Evolutionary conservation across 2,329 filamentous ascomycete species (phyloP).

Genomic region (Torrubiellomyces zombiae): DNA sequence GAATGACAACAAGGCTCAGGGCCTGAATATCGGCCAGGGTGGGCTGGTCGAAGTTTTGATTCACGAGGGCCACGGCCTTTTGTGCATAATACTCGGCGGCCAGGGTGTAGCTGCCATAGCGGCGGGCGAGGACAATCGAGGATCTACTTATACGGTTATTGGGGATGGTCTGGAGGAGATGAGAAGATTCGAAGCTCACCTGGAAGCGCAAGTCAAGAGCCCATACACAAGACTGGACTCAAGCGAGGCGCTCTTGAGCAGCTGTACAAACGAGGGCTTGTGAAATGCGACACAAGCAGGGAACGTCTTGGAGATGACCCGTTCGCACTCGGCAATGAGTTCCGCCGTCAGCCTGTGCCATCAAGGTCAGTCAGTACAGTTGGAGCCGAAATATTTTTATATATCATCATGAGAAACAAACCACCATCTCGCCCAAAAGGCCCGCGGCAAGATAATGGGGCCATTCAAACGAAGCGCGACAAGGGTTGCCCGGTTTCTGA

Average conservation of each 20-base stretch:
- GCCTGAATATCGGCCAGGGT: slow-evolving; percentile 44
- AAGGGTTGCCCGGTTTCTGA: no score
- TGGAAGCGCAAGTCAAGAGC: slow-evolving; percentile 37
- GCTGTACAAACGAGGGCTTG: slow-evolving; percentile 44
- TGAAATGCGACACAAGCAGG: slow-evolving; percentile 46
- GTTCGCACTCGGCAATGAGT: slow-evolving; percentile 40
- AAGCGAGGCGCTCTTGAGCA: slow-evolving; percentile 38
- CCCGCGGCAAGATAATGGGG: background rate
- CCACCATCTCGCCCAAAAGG: no score
- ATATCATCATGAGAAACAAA: no score
- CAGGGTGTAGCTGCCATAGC: slow-evolving; percentile 37
- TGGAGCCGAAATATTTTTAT: background rate
- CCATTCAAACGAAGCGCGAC: background rate
- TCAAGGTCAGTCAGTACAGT: slow-evolving; percentile 9
- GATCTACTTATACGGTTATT: no score
- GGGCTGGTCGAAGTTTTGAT: slow-evolving; percentile 41
- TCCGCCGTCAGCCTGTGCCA: slow-evolving; percentile 33
- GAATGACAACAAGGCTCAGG: slow-evolving; percentile 42
- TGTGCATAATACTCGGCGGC: slow-evolving; percentile 42
- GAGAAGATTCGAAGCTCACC: no score
- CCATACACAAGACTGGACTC: slow-evolving; percentile 41
- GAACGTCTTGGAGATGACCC: slow-evolving; percentile 43
- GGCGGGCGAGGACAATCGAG: slow-evolving; percentile 38
- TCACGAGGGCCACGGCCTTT: slow-evolving; percentile 40
- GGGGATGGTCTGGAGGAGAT: no score